These are phyloP conservation scores for Aspergillus mulundensis DNA, from an alignment of 495 filamentous ascomycete genomes.

Conservation along the genomic window DNA sequence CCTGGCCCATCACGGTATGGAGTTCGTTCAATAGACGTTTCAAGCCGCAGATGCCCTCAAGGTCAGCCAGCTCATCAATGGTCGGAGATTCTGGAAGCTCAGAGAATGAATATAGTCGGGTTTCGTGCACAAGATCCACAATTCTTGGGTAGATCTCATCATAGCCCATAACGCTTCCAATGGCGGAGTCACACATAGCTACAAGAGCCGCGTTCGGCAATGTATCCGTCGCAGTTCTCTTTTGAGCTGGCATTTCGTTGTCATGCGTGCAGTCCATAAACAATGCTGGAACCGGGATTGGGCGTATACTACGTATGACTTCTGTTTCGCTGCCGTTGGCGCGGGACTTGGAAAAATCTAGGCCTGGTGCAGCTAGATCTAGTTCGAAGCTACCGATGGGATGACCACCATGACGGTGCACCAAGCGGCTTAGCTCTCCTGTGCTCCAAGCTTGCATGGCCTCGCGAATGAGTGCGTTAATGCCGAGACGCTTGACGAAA, in stretches of 20 bases:
- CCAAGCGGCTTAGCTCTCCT: constrained; percentile 80
- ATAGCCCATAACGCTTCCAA: constrained; percentile 97
- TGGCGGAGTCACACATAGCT: constrained; percentile 89
- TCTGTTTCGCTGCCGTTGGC: constrained; percentile 46
- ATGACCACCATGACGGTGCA: constrained; percentile 90
- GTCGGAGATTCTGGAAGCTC: constrained; percentile 56
- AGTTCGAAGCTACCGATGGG: constrained; percentile 96
- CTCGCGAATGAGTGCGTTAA: constrained; percentile 89
- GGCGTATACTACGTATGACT: constrained; percentile 68
- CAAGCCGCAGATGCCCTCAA: constrained; percentile 76
- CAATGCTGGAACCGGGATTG: constrained; percentile 80
- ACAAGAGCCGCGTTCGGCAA: constrained; percentile 94
- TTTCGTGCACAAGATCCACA: constrained; percentile 87
- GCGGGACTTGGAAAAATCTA: constrained; percentile 26
- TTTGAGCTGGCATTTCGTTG: constrained; percentile 94
- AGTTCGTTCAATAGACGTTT: constrained; percentile 90
- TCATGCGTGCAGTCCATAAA: constrained; percentile 99
- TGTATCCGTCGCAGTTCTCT: constrained; percentile 90
- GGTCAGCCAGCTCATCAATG: constrained; percentile 57
- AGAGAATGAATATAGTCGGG: constrained; percentile 66
- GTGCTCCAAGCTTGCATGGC: constrained; percentile 99
- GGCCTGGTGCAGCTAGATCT: constrained; percentile 50
- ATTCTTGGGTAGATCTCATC: constrained; percentile 94
- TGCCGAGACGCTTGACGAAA: constrained; percentile 86
- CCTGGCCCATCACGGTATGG: constrained; percentile 88